A percentile compares a stretch with the other conserved stretches of the same genome.
Conservation (phyloP, 805 yeast genomes). For the Kodamaea leandrae region DNA sequence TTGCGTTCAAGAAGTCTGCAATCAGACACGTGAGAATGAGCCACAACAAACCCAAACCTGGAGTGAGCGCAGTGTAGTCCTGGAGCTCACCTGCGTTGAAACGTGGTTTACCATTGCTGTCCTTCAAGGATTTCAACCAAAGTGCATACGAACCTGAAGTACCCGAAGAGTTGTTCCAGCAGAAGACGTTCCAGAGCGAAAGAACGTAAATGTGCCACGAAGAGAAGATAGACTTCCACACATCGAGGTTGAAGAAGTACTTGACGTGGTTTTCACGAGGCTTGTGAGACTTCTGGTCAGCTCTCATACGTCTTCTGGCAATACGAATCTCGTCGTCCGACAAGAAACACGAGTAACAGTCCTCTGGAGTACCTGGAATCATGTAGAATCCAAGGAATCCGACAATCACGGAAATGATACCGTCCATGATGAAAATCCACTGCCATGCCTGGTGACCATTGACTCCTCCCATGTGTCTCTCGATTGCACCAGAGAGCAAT, state of each 20-base stretch:
- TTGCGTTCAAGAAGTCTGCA: conserved; percentile 39
- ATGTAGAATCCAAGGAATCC: conserved; percentile 54
- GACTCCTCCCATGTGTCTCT: conserved; percentile 44
- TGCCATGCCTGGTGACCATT: conserved; percentile 63
- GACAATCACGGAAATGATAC: conserved; percentile 54
- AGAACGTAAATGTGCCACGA: conserved; percentile 63
- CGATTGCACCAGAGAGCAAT: conserved; percentile 57
- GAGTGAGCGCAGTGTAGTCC: conserved; percentile 45
- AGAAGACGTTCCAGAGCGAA: conserved; percentile 52
- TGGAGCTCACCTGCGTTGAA: conserved; percentile 32
- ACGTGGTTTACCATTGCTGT: conserved; percentile 15
- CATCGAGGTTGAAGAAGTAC: conserved; percentile 38
- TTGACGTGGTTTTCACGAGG: conserved; percentile 20
- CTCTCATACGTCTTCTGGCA: conserved; percentile 23
- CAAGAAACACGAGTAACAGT: conserved; percentile 34
- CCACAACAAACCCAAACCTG: conserved; percentile 44
- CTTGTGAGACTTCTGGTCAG: conserved; percentile 16
- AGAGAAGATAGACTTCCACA: conserved; percentile 53
- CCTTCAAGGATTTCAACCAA: conserved; percentile 45
- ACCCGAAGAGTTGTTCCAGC: conserved; percentile 61
- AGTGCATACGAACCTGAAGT: conserved; percentile 43
- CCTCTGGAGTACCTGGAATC: conserved; percentile 66
- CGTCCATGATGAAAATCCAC: conserved; percentile 72
- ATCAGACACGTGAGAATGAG: conserved; percentile 33
- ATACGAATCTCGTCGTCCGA: conserved; percentile 36